These are phyloP conservation scores for Blepharisma stoltei DNA, from an alignment of 73 alveolate species.

Conservation along the genomic window DNA sequence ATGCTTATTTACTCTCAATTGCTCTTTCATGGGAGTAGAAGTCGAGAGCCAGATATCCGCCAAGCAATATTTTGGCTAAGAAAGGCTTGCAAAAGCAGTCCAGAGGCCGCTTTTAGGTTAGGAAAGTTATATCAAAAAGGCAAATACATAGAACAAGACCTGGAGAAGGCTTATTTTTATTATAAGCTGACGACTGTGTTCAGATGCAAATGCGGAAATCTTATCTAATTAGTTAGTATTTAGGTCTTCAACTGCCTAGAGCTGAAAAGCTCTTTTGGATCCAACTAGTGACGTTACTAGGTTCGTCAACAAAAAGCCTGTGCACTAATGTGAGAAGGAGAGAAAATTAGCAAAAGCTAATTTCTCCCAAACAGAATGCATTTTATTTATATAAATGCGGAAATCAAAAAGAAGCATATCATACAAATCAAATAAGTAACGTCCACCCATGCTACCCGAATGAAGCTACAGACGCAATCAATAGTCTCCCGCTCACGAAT, in stretches of 20 bases:
- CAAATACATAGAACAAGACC: conserved; percentile 5
- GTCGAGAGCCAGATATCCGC: not conserved
- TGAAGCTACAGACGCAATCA: conserved; percentile 1
- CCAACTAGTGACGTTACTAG: too few relatives aligned
- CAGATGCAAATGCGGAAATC: conserved; percentile 23
- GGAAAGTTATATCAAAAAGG: conserved; percentile 31
- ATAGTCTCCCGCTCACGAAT: not conserved
- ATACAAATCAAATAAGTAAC: not conserved
- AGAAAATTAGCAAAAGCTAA: too few relatives aligned
- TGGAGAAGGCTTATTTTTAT: conserved; percentile 27
- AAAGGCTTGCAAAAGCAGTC: not conserved
- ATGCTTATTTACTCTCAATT: conserved; percentile 21
- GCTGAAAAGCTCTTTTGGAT: too few relatives aligned
- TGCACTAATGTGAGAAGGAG: too few relatives aligned
- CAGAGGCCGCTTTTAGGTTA: conserved; percentile 27
- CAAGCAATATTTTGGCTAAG: conserved; percentile 17
- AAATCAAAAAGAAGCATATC: not conserved
- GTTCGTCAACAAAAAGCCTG: too few relatives aligned
- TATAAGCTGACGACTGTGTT: conserved; percentile 14
- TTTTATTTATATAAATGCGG: too few relatives aligned
- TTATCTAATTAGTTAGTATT: too few relatives aligned
- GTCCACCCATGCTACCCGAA: conserved; percentile 9
- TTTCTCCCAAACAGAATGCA: too few relatives aligned
- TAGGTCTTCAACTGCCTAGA: too few relatives aligned
- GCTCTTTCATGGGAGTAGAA: not conserved